phyloP scores from a whole-genome alignment of 1,139 yeast genomes.

The Blastobotrys serpentis region DNA sequence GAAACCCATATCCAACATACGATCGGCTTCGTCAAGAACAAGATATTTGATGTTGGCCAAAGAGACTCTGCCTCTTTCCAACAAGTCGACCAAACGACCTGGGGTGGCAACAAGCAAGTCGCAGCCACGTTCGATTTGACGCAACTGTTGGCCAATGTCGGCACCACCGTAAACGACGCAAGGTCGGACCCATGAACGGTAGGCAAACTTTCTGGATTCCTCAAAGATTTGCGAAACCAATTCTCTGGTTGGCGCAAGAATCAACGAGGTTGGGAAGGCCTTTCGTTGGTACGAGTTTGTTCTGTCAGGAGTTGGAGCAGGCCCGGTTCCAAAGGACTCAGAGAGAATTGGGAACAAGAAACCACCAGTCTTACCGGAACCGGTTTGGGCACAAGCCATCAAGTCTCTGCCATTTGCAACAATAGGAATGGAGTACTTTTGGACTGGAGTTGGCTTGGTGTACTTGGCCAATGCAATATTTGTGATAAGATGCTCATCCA shows the following conservation, averaged over 20 bases:
- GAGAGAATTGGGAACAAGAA: slow-evolving; percentile 96
- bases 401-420: slow-evolving; percentile 94
- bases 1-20: slow-evolving; percentile 99
- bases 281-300: slow-evolving; percentile 46
- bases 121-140: slow-evolving; percentile 90
- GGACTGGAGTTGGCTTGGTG: slow-evolving; percentile 97
- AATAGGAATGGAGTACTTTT: slow-evolving; percentile 96
- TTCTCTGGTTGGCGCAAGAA: slow-evolving; percentile 98
- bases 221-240: slow-evolving; percentile 94
- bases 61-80: slow-evolving; percentile 93
- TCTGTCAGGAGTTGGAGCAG: slow-evolving; percentile 56
- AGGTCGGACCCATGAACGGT: slow-evolving; percentile 98
- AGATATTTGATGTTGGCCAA: slow-evolving; percentile 86
- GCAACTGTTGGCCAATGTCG: slow-evolving; percentile 81
- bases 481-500: slow-evolving; percentile 81
- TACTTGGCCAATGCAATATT: slow-evolving; percentile 87
- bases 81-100: slow-evolving; percentile 94
- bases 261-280: slow-evolving; percentile 91
- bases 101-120: slow-evolving; percentile 97
- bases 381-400: slow-evolving; percentile 99
- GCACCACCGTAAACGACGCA: slow-evolving; percentile 99
- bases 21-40: slow-evolving; percentile 97
- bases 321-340: slow-evolving; percentile 87
- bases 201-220: slow-evolving; percentile 92
- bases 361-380: slow-evolving; percentile 99